These are phyloP conservation scores for Zasmidium cellare DNA, from an alignment of 2,329 filamentous ascomycete species.

Conservation along the genomic window DNA sequence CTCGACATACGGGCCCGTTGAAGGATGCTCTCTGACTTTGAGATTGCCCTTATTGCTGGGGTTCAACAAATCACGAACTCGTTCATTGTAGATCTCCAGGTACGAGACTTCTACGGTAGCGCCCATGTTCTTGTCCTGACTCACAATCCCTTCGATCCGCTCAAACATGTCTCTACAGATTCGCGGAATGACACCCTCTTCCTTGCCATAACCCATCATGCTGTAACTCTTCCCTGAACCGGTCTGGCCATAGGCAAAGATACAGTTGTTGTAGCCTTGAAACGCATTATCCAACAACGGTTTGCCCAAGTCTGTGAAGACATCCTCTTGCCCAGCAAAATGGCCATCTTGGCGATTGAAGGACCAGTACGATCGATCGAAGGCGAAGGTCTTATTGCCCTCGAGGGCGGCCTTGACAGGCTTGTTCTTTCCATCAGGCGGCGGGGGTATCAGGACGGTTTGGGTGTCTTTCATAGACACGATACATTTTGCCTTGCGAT, in stretches of 20 bases:
- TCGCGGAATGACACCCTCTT: conserved; percentile 90
- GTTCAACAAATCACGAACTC: conserved; percentile 92
- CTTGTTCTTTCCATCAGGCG: conserved; percentile 62
- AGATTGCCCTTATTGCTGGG: conserved; percentile 94
- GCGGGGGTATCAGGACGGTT: conserved; percentile 78
- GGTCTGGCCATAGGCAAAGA: conserved; percentile 98
- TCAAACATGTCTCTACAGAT: conserved; percentile 99
- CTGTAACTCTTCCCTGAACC: conserved; percentile 98
- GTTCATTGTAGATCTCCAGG: conserved; percentile 98
- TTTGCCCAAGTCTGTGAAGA: conserved; percentile 84
- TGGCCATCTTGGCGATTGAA: conserved; percentile 79
- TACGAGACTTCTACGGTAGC: conserved; percentile 98
- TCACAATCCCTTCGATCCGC: conserved; percentile 69
- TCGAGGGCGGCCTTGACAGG: conserved; percentile 63
- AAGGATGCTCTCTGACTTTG: conserved; percentile 96
- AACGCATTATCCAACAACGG: conserved; percentile 97
- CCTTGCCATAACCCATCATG: conserved; percentile 99
- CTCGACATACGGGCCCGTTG: conserved; percentile 96
- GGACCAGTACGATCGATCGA: conserved; percentile 98
- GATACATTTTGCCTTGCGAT: conserved; percentile 91
- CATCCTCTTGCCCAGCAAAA: conserved; percentile 86
- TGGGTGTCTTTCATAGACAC: conserved; percentile 94
- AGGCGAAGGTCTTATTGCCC: conserved; percentile 83
- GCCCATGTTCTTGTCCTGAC: conserved; percentile 71
- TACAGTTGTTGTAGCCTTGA: conserved; percentile 98